A percentile compares a stretch with the other conserved stretches of the same genome.
phyloP scores from a whole-genome alignment of 2,329 filamentous ascomycete species.

The Colletotrichum ledebouriae region DNA sequence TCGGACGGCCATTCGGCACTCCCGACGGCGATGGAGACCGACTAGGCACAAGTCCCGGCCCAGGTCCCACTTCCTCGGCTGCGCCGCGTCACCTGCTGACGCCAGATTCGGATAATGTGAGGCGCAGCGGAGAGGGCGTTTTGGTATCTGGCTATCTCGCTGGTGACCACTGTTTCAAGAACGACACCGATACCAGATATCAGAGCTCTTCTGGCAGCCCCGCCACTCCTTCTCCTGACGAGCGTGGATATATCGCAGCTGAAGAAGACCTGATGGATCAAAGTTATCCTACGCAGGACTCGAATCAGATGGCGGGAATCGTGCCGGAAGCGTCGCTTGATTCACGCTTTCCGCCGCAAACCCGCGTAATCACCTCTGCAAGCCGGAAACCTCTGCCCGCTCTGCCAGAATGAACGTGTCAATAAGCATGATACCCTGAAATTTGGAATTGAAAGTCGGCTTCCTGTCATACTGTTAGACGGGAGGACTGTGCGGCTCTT shows the following conservation, averaged over 20 bases:
- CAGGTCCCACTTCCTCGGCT: neutral
- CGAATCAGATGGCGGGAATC: neutral
- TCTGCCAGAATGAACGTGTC: slow-evolving; percentile 53
- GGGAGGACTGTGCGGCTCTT: too few species aligned
- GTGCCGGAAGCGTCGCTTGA: slow-evolving; percentile 11
- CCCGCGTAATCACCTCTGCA: slow-evolving; percentile 14
- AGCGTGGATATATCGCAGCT: neutral
- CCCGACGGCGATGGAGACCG: neutral
- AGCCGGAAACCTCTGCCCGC: slow-evolving; percentile 60
- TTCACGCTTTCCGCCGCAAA: slow-evolving; percentile 32
- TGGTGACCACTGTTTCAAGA: slow-evolving; percentile 2
- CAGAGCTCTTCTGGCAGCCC: neutral
- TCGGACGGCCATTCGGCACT: slow-evolving; percentile 6
- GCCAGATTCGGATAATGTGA: slow-evolving; percentile 8
- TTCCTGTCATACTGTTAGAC: too few species aligned
- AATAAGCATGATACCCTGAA: neutral
- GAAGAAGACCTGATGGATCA: neutral
- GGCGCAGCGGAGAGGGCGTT: neutral
- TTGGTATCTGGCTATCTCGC: neutral
- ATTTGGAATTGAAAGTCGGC: neutral
- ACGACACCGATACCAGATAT: slow-evolving; percentile 6
- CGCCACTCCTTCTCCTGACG: neutral
- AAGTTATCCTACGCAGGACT: neutral
- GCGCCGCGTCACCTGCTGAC: slow-evolving; percentile 17
- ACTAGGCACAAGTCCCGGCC: neutral